phyloP scores from a whole-genome alignment of 352 stramenopile genomes.

The Blastocystis sp. region DNA sequence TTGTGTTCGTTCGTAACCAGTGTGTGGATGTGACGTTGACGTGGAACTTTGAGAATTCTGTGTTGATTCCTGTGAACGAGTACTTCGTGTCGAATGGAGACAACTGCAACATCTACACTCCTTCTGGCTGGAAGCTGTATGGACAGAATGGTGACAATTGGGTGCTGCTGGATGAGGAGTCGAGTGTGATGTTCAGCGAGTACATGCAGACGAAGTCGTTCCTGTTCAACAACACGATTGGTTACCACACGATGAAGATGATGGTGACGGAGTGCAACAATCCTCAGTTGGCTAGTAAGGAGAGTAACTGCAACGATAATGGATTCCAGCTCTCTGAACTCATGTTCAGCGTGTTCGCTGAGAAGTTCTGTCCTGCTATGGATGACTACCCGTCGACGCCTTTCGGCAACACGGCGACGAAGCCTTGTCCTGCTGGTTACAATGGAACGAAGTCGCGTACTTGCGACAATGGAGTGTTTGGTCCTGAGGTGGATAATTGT shows the following conservation, averaged over 20 bases:
- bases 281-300: background rate
- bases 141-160: background rate
- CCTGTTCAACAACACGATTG: background rate
- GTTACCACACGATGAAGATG: background rate
- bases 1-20: background rate
- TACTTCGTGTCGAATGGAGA: background rate
- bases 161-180: background rate
- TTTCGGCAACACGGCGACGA: background rate
- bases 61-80: background rate
- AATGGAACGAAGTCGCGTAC: background rate
- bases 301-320: background rate
- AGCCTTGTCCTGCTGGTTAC: background rate
- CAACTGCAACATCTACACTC: background rate
- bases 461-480: background rate
- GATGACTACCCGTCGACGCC: background rate
- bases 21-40: background rate
- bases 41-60: background rate
- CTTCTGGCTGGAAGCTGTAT: background rate
- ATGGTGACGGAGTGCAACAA: slow-evolving; percentile 23
- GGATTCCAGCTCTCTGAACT: slow-evolving; percentile 4
- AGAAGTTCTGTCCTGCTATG: background rate
- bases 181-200: background rate
- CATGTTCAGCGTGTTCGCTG: background rate
- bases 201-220: background rate
- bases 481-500: background rate